Conservation (phyloP, 2,329 filamentous ascomycete species). For the Pseudogymnoascus sp. region DNA sequence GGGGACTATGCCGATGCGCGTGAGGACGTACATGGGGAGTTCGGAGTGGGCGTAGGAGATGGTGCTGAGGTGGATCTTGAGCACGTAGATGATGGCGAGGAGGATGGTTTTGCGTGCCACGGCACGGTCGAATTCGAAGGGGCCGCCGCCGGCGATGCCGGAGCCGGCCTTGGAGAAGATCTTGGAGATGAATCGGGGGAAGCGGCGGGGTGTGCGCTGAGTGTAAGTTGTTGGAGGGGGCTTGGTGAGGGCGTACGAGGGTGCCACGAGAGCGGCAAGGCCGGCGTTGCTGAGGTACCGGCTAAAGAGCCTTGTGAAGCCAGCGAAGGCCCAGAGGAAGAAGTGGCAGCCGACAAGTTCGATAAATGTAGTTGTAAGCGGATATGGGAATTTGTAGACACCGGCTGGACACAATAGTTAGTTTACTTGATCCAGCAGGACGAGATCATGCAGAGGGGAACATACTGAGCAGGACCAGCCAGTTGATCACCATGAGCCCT, state of each 20-base stretch:
- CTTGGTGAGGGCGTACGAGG: conserved; percentile 27
- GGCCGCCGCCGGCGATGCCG: conserved; percentile 45
- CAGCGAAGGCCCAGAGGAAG: conserved; percentile 40
- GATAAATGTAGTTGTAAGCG: conserved; percentile 42
- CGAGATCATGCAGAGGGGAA: conserved; percentile 15
- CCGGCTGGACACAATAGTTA: conserved; percentile 31
- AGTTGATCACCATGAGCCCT: conserved; percentile 42
- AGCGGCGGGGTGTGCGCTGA: conserved; percentile 22
- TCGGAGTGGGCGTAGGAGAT: conserved; percentile 47
- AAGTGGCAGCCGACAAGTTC: conserved; percentile 44
- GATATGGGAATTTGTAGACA: conserved; percentile 45
- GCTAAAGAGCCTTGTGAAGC: conserved; percentile 39
- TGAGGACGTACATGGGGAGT: conserved; percentile 44
- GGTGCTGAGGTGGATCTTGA: conserved; percentile 45
- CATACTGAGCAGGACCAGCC: conserved; percentile 42
- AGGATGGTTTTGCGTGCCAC: conserved; percentile 42
- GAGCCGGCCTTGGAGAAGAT: conserved; percentile 31
- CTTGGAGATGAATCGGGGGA: conserved; percentile 22
- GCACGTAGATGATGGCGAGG: conserved; percentile 41
- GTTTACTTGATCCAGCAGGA: neutral
- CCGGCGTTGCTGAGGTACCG: conserved; percentile 31
- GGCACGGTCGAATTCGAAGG: conserved; percentile 44
- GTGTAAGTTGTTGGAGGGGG: conserved; percentile 30
- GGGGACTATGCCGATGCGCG: conserved; percentile 44
- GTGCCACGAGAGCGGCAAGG: conserved; percentile 36